Evolutionary conservation across 768 basidiomycete species (phyloP), one percentile per base, ranked within the genome.

Genomic region (Hemileccinum impolitum): DNA sequence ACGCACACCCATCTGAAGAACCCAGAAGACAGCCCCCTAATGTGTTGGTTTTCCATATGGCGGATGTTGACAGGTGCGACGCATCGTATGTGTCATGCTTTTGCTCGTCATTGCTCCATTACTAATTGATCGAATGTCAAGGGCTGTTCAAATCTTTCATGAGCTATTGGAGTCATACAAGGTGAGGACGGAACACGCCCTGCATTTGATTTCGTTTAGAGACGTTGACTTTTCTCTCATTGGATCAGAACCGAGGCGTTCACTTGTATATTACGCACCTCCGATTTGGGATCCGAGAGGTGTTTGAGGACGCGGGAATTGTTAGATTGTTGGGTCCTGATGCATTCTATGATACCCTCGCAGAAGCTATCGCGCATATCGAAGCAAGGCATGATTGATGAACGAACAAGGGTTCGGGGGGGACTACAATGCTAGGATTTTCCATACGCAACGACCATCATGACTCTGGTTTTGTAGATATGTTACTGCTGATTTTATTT

Each of bases 21-120:
- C 94, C 90, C 0, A 75, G 82, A 13, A 75, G 93, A 53, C 79
- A 83, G 46, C 77, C 85, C 49, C 85, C 93, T 5, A 79, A 76
- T 12, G 82, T 83, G 2, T 68, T 97, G 19, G 90, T 96, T 18
- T 94, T 99, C 68, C 94, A 98, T 58, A 78, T 97, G 76, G 85
- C 87, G 12, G 95, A 98, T 69, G 87, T 96, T 4, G 90, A 94
- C 49, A 79, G 75, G 15, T 84, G 90, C 51, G 95, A 99, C 65
- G 93, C 95, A 8, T 92, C 90, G 88, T 94, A 61, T 67, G 87
- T 71, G 18, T 13, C 28, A n/a, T 11, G 6, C 2, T n/a, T 43
- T 25, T 36, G 9, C 39, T 48, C 19, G 12, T 36, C 43, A n/a
- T 36, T n/a, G 5, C 37, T 26, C 13, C 21, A 15, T 45, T 19